Conservation (phyloP, 306 rosid species). For the Aeschynomene evenia region DNA sequence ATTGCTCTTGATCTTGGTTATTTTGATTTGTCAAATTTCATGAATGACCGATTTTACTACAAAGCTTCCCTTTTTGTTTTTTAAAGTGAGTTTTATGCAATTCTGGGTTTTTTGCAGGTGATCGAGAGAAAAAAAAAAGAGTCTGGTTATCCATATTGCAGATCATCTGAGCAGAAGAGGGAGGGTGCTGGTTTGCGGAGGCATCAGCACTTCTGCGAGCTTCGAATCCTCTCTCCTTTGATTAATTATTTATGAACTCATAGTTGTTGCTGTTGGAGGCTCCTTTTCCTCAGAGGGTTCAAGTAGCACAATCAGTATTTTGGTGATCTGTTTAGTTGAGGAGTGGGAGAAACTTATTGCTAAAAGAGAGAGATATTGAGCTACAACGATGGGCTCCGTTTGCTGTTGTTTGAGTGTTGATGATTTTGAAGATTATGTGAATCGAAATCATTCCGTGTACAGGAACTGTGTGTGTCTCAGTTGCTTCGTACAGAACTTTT, state of each 20-base stretch:
- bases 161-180: conserved; percentile 52
- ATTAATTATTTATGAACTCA: conserved; percentile 21
- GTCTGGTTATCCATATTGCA: conserved; percentile 28
- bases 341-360: conserved; percentile 27
- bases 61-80: background rate
- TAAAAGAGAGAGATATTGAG: conserved; percentile 38
- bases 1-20: conserved; percentile 9
- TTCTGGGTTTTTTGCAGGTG: conserved; percentile 51
- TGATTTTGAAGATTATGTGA: conserved; percentile 72
- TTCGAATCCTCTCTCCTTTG: conserved; percentile 62
- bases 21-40: conserved; percentile 18
- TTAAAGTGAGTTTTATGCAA: conserved; percentile 5
- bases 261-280: conserved; percentile 32
- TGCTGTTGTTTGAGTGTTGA: conserved; percentile 72
- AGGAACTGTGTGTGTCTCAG: conserved; percentile 74
- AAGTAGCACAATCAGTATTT: conserved; percentile 27
- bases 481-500: conserved; percentile 63
- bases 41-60: background rate
- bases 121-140: conserved; percentile 22
- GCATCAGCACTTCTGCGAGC: conserved; percentile 75
- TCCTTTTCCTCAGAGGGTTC: conserved; percentile 21
- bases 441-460: conserved; percentile 67
- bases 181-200: conserved; percentile 86
- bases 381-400: conserved; percentile 81
- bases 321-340: conserved; percentile 39